These are phyloP conservation scores for Mortierella sp. DNA, from an alignment of 371 early-diverging fungal species.

Conservation along the genomic window DNA sequence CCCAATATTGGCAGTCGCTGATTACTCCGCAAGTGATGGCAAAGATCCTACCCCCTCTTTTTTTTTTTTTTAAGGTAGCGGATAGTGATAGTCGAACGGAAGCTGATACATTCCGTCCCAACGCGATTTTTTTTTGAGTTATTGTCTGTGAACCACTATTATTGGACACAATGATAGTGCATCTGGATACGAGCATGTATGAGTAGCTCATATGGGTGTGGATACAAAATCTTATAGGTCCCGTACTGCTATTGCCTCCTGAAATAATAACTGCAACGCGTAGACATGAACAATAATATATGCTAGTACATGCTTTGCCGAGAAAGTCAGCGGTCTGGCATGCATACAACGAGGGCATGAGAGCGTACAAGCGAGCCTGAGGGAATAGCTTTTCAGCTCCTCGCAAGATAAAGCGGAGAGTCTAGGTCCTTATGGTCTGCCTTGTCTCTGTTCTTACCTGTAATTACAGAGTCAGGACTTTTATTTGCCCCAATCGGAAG, in stretches of 20 bases:
- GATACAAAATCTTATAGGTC: too few relatives aligned
- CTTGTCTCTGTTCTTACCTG: conserved; percentile 10
- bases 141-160: background rate
- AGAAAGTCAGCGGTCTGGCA: background rate
- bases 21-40: background rate
- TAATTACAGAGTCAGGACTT: background rate
- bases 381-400: background rate
- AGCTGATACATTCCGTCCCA: background rate
- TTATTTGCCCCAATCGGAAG: conserved; percentile 1
- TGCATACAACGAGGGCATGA: conserved; percentile 3
- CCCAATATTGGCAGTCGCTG: background rate
- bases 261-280: background rate
- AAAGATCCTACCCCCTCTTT: background rate
- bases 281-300: background rate
- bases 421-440: conserved; percentile 8
- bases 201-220: background rate
- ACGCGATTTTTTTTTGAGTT: background rate
- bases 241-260: background rate
- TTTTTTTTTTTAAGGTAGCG: background rate
- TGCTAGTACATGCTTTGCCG: background rate
- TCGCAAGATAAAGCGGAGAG: background rate
- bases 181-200: background rate
- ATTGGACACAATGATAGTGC: background rate
- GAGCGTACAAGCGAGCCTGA: background rate
- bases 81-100: background rate